Percentiles rank a stretch among this genome's conserved stretches.
Conservation (phyloP, 306 rosid genomes). For the Quercus wislizeni region DNA sequence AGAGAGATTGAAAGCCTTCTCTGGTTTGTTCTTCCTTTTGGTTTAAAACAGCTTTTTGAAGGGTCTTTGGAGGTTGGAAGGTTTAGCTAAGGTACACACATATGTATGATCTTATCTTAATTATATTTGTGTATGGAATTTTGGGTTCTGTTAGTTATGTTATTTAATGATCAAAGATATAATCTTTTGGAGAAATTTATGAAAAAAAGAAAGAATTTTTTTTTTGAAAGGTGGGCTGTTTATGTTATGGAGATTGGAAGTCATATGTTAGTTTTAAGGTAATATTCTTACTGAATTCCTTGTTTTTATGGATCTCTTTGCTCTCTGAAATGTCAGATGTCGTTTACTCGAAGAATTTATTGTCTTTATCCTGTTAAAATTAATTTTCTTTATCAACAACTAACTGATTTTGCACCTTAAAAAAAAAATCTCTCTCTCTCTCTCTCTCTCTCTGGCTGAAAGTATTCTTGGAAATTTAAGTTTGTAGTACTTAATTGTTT, state of each 20-base stretch:
- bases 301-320: constrained; percentile 25
- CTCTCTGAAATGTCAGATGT: constrained; percentile 9
- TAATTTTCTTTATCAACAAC: not conserved
- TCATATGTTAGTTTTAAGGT: not conserved
- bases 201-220: not conserved
- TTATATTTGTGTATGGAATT: not conserved
- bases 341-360: constrained; percentile 15
- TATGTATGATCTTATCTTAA: not conserved
- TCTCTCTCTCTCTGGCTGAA: not conserved
- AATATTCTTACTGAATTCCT: not conserved
- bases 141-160: constrained; percentile 6
- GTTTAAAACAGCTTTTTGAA: constrained; percentile 11
- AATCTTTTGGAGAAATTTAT: not conserved
- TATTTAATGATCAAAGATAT: not conserved
- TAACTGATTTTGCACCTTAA: not conserved
- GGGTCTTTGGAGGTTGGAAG: constrained; percentile 16
- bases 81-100: constrained; percentile 17
- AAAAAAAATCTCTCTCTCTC: not conserved
- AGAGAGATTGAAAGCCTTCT: constrained; percentile 10
- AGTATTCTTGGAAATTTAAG: not conserved
- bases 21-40: constrained; percentile 21
- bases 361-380: not conserved
- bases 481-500: not conserved
- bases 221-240: not conserved
- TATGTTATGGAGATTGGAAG: not conserved